Evolutionary conservation across 164 flowering plant species (phyloP).

Genomic region (Chimonanthus praecox): DNA sequence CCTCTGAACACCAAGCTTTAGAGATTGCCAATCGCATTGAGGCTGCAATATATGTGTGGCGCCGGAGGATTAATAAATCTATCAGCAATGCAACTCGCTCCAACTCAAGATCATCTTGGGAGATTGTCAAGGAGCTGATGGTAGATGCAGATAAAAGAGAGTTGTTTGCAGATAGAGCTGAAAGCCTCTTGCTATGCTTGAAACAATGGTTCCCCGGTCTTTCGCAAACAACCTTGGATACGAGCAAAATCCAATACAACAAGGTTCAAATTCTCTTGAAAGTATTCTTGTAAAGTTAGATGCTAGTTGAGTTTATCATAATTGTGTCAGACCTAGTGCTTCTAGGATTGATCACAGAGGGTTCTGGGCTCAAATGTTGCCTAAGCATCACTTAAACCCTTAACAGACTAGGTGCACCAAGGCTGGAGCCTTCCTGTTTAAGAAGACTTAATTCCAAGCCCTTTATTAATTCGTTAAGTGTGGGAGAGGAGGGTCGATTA

Average conservation of each 20-base stretch:
- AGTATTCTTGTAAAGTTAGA: no score
- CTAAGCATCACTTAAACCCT: no score
- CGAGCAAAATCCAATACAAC: conserved; percentile 90
- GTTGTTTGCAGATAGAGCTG: conserved; percentile 81
- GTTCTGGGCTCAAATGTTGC: no score
- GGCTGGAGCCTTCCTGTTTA: no score
- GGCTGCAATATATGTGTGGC: conserved; percentile 83
- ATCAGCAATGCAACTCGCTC: conserved; percentile 35
- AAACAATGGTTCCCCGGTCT: conserved; percentile 87
- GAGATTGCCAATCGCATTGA: conserved; percentile 94
- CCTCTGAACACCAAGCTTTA: conserved; percentile 76
- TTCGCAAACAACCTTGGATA: conserved; percentile 79
- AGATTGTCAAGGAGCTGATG: conserved; percentile 79
- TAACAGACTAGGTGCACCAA: no score
- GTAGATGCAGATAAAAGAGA: conserved; percentile 79
- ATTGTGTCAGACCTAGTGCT: no score
- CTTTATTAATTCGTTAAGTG: no score
- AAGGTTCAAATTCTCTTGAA: conserved; percentile 42
- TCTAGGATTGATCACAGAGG: no score
- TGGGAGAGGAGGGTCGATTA: no score
- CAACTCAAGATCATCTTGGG: conserved; percentile 78
- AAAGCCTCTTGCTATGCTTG: conserved; percentile 74
- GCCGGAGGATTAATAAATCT: conserved; percentile 50
- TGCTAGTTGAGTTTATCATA: no score
- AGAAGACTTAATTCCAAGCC: no score